phyloP scores from a whole-genome alignment of 2,329 filamentous ascomycete genomes.

The Atkinsonella hypoxylon region DNA sequence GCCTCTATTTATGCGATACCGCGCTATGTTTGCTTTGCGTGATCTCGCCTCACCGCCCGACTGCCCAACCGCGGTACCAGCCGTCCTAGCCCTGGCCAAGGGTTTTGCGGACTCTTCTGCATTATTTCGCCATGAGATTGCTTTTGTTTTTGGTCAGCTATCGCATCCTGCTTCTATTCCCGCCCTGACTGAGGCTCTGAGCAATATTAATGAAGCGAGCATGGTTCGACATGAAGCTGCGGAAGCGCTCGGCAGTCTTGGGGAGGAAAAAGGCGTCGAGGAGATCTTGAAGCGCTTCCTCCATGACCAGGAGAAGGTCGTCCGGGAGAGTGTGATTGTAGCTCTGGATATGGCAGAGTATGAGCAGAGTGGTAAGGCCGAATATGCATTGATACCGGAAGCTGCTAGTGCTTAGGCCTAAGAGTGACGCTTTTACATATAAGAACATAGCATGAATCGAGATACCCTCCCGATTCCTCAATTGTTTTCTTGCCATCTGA shows the following conservation, averaged over 20 bases:
- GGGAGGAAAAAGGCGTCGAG: conserved; percentile 87
- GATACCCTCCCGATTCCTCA: conserved; percentile 22
- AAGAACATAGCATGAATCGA: conserved; percentile 3
- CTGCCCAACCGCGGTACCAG: conserved; percentile 78
- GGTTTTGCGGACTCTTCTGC: conserved; percentile 80
- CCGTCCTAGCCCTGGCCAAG: conserved; percentile 72
- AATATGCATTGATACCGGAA: conserved; percentile 85
- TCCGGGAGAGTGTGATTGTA: conserved; percentile 88
- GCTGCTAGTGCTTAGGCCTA: conserved; percentile 29
- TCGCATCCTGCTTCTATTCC: conserved; percentile 96
- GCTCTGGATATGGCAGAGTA: conserved; percentile 97
- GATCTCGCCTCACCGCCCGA: conserved; percentile 91
- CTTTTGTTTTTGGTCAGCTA: conserved; percentile 94
- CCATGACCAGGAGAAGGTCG: conserved; percentile 83
- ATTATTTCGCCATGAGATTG: conserved; percentile 93
- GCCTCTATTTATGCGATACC: conserved; percentile 84
- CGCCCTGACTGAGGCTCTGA: conserved; percentile 66
- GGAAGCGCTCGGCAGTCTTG: conserved; percentile 86
- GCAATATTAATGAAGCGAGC: conserved; percentile 69
- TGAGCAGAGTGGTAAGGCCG: conserved; percentile 75
- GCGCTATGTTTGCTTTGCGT: conserved; percentile 94
- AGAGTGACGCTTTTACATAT: conserved; percentile 7
- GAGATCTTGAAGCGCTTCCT: conserved; percentile 73
- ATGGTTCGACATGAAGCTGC: conserved; percentile 98
- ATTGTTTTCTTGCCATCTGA: conserved; percentile 48